A percentile compares a stretch with the other conserved stretches of the same genome.
These are phyloP conservation scores for Silene noctiflora DNA, from an alignment of 179 eudicot genomes.

Conservation along the genomic window DNA sequence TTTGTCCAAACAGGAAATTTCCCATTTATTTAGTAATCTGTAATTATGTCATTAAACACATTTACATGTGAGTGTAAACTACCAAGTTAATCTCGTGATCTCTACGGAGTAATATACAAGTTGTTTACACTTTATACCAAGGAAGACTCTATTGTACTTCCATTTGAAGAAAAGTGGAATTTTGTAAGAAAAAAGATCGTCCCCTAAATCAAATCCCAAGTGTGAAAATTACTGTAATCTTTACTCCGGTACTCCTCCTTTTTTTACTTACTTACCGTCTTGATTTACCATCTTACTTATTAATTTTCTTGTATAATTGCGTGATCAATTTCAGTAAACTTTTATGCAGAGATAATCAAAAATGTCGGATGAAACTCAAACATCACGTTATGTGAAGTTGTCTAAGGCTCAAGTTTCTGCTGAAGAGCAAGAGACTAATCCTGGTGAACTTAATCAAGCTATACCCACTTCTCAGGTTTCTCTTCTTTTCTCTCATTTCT, in stretches of 20 bases:
- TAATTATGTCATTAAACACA: too few species aligned
- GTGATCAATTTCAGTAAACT: background rate
- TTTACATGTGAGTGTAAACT: too few species aligned
- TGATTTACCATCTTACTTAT: background rate
- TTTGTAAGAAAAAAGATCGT: background rate
- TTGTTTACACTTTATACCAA: too few species aligned
- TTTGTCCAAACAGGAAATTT: too few species aligned
- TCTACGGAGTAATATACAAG: too few species aligned
- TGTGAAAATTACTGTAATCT: background rate
- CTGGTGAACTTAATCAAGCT: conserved; percentile 97
- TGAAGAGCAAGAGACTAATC: conserved; percentile 66
- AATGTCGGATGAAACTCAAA: conserved; percentile 47
- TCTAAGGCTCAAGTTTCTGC: conserved; percentile 69
- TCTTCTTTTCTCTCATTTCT: conserved; percentile 8
- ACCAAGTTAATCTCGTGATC: too few species aligned
- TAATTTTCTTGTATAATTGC: background rate
- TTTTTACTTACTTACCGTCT: background rate
- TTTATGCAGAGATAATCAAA: background rate
- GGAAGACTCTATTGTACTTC: background rate
- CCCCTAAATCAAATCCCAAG: background rate
- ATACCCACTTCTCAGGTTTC: conserved; percentile 83
- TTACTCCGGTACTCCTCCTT: too few species aligned
- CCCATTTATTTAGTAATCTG: too few species aligned
- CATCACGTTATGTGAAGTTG: conserved; percentile 75
- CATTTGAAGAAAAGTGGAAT: background rate